Evolutionary conservation across 306 rosid genomes (phyloP).

Genomic region (Carpinus viminea): DNA sequence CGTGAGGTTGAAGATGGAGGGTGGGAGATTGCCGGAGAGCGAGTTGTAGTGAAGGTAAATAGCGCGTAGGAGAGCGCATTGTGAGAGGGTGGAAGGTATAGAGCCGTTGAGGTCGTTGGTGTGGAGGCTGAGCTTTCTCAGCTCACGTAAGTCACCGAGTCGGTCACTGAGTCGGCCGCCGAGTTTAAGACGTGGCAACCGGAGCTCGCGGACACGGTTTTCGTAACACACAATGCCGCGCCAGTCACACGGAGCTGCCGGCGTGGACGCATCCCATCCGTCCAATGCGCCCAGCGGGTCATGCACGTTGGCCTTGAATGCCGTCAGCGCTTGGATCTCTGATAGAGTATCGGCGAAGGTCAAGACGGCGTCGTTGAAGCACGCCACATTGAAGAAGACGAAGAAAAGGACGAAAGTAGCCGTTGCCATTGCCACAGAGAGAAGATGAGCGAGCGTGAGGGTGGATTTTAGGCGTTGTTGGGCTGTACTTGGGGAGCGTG

Average conservation of each 20-base stretch:
- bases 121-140: conserved; percentile 68
- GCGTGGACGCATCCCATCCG: conserved; percentile 61
- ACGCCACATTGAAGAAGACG: conserved; percentile 14
- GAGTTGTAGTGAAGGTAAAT: conserved; percentile 67
- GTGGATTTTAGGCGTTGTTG: too few species aligned
- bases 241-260: conserved; percentile 82
- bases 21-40: conserved; percentile 61
- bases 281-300: conserved; percentile 66
- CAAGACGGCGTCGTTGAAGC: conserved; percentile 21
- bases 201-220: conserved; percentile 57
- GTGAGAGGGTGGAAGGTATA: conserved; percentile 64
- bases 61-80: conserved; percentile 60
- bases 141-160: conserved; percentile 45
- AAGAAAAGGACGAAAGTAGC: conserved; percentile 45
- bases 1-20: conserved; percentile 56
- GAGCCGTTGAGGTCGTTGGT: conserved; percentile 65
- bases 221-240: conserved; percentile 57
- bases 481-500: conserved; percentile 35
- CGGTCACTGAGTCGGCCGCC: conserved; percentile 45
- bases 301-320: conserved; percentile 50
- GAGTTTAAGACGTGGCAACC: conserved; percentile 71
- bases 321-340: conserved; percentile 55
- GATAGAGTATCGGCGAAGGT: conserved; percentile 18
- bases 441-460: too few species aligned
- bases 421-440: conserved; percentile 39